Evolutionary conservation across 805 yeast species (phyloP).

Genomic region (Barnettozyma sucrosica): DNA sequence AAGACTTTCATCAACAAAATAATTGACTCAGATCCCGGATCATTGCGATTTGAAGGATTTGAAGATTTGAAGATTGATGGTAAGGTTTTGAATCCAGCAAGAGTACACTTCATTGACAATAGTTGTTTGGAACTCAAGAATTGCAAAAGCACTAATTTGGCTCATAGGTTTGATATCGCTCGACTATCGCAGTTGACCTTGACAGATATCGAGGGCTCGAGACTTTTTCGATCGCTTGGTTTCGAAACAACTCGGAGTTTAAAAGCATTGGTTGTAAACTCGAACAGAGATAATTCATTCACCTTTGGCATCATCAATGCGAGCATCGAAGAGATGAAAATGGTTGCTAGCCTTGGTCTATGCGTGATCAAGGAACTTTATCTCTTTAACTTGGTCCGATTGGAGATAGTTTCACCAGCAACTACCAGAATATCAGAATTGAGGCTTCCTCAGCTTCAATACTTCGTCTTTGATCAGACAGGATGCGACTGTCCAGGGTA

Average conservation of each 20-base stretch:
- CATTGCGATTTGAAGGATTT: neutral
- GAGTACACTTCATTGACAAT: neutral
- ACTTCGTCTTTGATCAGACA: neutral
- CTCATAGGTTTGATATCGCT: neutral
- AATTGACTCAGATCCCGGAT: neutral
- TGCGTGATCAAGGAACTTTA: neutral
- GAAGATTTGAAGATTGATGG: neutral
- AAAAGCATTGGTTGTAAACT: neutral
- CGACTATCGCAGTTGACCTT: neutral
- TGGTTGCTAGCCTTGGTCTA: neutral
- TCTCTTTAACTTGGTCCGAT: neutral
- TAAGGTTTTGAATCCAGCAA: neutral
- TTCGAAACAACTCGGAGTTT: neutral
- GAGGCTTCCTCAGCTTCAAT: neutral
- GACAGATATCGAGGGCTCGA: neutral
- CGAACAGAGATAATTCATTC: neutral
- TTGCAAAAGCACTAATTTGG: neutral
- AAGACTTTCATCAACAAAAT: neutral
- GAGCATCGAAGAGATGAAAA: neutral
- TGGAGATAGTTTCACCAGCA: neutral
- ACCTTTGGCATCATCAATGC: neutral
- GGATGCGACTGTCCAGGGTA: neutral
- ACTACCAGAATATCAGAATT: neutral
- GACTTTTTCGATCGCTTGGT: neutral
- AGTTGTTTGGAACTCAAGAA: neutral